Conservation (phyloP, 1,284 basidiomycete genomes). For the Tilletia caries region DNA sequence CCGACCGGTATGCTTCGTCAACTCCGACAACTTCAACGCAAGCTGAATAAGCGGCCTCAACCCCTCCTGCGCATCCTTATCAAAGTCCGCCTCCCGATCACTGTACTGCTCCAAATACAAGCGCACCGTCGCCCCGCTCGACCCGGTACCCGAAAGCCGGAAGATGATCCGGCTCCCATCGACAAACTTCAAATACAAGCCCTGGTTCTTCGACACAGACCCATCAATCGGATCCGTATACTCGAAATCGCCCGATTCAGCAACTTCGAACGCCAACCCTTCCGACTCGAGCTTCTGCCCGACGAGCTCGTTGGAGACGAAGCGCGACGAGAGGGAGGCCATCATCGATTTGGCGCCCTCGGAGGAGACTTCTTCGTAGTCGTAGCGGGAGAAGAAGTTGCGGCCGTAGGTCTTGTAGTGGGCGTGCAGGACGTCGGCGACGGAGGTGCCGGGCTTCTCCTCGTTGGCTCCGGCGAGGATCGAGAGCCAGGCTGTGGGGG, state of each 20-base stretch:
- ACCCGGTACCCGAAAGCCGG: constrained; percentile 90
- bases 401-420: constrained; percentile 93
- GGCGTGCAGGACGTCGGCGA: constrained; percentile 62
- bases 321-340: constrained; percentile 69
- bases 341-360: constrained; percentile 85
- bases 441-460: constrained; percentile 56
- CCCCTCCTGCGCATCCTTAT: constrained; percentile 76
- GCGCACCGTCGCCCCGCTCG: constrained; percentile 77
- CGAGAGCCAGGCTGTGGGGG: constrained; percentile 77
- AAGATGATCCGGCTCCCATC: constrained; percentile 94
- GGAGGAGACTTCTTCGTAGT: constrained; percentile 95
- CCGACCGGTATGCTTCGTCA: constrained; percentile 79
- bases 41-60: constrained; percentile 93
- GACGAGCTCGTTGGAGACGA: constrained; percentile 62
- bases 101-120: constrained; percentile 70
- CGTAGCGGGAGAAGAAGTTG: constrained; percentile 93
- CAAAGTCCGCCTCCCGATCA: constrained; percentile 72
- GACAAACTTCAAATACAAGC: constrained; percentile 82
- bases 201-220: constrained; percentile 90
- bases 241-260: constrained; percentile 78
- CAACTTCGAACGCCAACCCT: constrained; percentile 68
- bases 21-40: constrained; percentile 74
- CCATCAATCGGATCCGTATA: constrained; percentile 97
- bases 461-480: constrained; percentile 91
- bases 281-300: constrained; percentile 53